Base-by-base conservation (phyloP, 257 asterid species). In the Solanum sparsipilum region DNA sequence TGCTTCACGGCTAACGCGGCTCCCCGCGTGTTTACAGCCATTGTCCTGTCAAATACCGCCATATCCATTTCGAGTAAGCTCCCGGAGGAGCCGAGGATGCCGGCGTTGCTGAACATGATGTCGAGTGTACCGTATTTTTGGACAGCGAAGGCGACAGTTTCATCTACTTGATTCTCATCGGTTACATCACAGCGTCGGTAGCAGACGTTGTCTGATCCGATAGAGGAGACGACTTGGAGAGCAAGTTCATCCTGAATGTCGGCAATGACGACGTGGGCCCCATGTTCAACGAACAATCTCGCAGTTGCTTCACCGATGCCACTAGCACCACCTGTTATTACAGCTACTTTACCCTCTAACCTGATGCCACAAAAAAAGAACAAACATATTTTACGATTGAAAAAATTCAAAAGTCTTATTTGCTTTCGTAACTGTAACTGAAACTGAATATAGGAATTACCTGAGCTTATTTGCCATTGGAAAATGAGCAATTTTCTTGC, bases 241-340 rank as follows among this genome's bases (percentile, higher is more conserved):
- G 58, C 84, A 20, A 72, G 56, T 72, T 86, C 73, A 73, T 86
- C 88, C 25, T 86, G 84, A 44, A 86, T 48, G 21, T 86, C 88
- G 0, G 88, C 88, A 5, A 86, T 13, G 2, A 86, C 34, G 5
- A 72, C 84, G 11, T 12, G 46, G 7, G 56, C 84, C 5, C 88
- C 88, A 23, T 48, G 84, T 63, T 23, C 73, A 6, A 46, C 58
- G 84, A 86, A 86, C 68, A 73, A 32, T 31, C 88, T 44, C 6
- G 60, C 84, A 9, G 85, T 5, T 72, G 88, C 85, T 73, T 86
- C 88, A 23, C 88, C 84, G 5, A 86, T 86, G 8, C 85, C 88
- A 35, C 88, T 86, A 10, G 88, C 84, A 25, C 72, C 88, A 21
- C 56, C 79, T 2, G 85, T 81, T 81, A 81, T 81, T 29, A 81